Evolutionary conservation across 1,284 basidiomycete genomes (phyloP).

Genomic region (Malassezia nana): DNA sequence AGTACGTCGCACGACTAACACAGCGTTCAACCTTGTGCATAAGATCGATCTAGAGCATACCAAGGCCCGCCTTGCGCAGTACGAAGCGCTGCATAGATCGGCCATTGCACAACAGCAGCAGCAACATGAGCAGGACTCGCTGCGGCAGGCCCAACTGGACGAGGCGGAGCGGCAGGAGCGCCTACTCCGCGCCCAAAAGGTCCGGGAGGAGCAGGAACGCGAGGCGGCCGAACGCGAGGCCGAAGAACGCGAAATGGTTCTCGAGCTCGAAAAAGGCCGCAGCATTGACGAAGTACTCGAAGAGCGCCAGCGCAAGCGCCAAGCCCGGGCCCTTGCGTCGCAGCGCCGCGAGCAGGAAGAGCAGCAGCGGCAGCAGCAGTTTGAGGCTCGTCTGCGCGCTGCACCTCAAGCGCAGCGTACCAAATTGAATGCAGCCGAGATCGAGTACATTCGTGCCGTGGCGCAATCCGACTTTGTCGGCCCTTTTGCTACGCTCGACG

Average conservation of each 20-base stretch:
- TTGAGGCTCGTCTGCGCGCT: conserved; percentile 19
- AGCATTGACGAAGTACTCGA: conserved; percentile 29
- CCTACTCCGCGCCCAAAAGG: conserved; percentile 26
- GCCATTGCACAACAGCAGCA: conserved; percentile 28
- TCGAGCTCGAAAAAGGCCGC: conserved; percentile 30
- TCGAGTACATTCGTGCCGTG: conserved; percentile 3
- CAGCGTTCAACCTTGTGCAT: conserved; percentile 91
- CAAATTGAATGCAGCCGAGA: conserved; percentile 20
- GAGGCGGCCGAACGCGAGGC: conserved; percentile 27
- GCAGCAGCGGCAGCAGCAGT: conserved; percentile 21
- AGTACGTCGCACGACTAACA: conserved; percentile 54
- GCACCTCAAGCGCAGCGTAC: conserved; percentile 19
- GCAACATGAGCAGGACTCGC: conserved; percentile 31
- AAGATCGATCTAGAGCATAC: conserved; percentile 75
- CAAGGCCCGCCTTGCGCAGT: conserved; percentile 69
- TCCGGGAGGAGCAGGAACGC: conserved; percentile 30
- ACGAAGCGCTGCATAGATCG: conserved; percentile 53
- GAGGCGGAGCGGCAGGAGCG: conserved; percentile 26
- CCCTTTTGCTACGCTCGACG: conserved; percentile 33
- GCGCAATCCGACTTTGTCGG: conserved; percentile 31
- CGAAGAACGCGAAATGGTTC: conserved; percentile 36
- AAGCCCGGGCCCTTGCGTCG: conserved; percentile 10
- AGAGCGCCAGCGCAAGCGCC: conserved; percentile 22
- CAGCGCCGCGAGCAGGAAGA: conserved; percentile 11
- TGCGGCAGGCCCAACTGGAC: conserved; percentile 27